Evolutionary conservation across 768 basidiomycete genomes (phyloP).

Genomic region (Lyophyllum atratum): DNA sequence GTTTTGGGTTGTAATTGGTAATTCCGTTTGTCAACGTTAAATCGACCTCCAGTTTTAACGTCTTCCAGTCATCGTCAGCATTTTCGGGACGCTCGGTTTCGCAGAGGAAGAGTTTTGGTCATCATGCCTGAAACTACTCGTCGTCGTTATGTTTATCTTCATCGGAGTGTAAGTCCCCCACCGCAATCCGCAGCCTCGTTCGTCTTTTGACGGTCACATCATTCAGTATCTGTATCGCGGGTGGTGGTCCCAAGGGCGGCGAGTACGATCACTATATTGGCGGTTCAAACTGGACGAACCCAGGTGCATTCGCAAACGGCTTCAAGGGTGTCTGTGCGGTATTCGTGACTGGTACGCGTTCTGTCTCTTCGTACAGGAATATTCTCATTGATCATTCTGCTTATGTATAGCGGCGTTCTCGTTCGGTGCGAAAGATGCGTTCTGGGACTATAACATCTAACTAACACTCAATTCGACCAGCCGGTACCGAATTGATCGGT

Average conservation of each 20-base stretch:
- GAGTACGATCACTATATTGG: constrained; percentile 38
- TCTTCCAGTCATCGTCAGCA: constrained; percentile 33
- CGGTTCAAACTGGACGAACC: constrained; percentile 37
- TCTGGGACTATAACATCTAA: neutral
- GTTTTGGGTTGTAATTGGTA: constrained; percentile 43
- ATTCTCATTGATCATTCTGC: neutral
- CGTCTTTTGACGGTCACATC: neutral
- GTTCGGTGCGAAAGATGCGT: constrained; percentile 28
- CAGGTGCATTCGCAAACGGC: constrained; percentile 45
- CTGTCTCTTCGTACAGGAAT: neutral
- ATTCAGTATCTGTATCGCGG: constrained; percentile 39
- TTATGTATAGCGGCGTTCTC: constrained; percentile 36
- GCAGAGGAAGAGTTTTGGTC: constrained; percentile 54
- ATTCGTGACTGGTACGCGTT: constrained; percentile 39
- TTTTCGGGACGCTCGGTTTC: constrained; percentile 48
- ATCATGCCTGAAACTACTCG: constrained; percentile 48
- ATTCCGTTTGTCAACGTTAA: neutral
- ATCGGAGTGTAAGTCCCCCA: constrained; percentile 38
- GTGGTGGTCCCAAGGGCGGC: constrained; percentile 40
- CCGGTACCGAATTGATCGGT: constrained; percentile 49
- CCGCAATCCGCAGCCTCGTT: neutral
- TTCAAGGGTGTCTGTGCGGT: constrained; percentile 48
- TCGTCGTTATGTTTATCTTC: constrained; percentile 47
- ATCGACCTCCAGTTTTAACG: neutral
- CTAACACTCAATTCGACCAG: constrained; percentile 15